These are phyloP conservation scores for Annulohypoxylon moriforme DNA, from an alignment of 495 filamentous ascomycete genomes.

Conservation along the genomic window DNA sequence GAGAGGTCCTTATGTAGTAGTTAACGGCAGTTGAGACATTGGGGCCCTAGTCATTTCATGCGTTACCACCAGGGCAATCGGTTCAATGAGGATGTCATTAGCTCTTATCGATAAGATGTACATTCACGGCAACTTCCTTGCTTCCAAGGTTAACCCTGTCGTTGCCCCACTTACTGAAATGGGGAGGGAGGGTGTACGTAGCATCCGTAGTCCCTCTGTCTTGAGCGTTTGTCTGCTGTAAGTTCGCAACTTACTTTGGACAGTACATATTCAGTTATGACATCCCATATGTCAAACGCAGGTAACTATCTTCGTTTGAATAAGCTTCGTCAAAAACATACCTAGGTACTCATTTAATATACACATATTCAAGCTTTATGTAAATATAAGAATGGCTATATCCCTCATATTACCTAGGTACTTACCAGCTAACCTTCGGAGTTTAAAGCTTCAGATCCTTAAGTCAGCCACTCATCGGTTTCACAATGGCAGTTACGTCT, in stretches of 20 bases:
- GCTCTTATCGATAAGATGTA: slow-evolving; percentile 3
- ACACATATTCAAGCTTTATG: too few species aligned
- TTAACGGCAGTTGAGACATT: slow-evolving; percentile 23
- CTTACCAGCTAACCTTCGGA: too few species aligned
- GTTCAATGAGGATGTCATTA: slow-evolving; percentile 2
- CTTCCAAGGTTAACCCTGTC: neutral
- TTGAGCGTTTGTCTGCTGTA: neutral
- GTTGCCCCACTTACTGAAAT: neutral
- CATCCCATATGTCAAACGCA: too few species aligned
- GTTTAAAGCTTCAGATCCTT: too few species aligned
- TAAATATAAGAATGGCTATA: too few species aligned
- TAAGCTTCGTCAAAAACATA: too few species aligned
- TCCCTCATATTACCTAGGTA: too few species aligned
- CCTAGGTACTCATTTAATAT: too few species aligned
- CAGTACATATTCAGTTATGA: neutral
- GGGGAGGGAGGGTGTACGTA: neutral
- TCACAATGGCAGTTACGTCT: too few species aligned
- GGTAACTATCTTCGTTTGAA: neutral
- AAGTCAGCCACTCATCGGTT: too few species aligned
- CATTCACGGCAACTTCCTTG: neutral
- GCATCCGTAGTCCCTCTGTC: neutral
- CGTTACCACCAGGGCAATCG: slow-evolving; percentile 13
- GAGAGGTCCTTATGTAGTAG: neutral
- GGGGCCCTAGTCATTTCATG: slow-evolving; percentile 27
- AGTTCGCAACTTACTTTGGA: neutral